phyloP scores from a whole-genome alignment of 73 alveolate genomes.

The Paramecium biaurelia region DNA sequence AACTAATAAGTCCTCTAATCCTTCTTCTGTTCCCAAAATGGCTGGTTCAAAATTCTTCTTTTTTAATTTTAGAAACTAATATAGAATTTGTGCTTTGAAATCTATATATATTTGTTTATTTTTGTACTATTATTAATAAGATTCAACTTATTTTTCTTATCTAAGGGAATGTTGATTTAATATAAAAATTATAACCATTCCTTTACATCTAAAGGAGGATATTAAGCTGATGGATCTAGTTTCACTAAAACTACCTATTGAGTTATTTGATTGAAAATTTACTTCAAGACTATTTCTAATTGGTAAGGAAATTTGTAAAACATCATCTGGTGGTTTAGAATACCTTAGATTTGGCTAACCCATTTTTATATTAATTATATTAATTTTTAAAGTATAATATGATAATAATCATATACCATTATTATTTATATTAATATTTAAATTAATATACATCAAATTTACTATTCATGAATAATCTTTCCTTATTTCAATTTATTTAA shows the following conservation, averaged over 20 bases:
- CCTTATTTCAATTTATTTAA: background rate
- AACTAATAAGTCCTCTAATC: background rate
- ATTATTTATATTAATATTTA: background rate
- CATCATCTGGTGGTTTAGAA: background rate
- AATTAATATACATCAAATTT: background rate
- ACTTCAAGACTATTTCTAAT: background rate
- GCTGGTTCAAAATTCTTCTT: background rate
- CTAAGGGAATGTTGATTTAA: background rate
- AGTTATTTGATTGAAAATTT: background rate
- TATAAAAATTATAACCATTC: background rate
- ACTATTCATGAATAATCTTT: background rate
- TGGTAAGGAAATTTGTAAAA: background rate
- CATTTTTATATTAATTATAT: background rate
- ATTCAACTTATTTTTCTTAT: background rate
- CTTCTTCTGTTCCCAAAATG: constrained; percentile 30
- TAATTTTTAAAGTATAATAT: background rate
- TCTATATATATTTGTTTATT: background rate
- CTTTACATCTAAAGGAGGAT: background rate
- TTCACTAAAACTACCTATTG: background rate
- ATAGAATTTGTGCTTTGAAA: background rate
- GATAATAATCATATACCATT: background rate
- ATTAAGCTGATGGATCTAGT: background rate
- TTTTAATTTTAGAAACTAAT: background rate
- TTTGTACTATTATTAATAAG: background rate
- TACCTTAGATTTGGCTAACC: constrained; percentile 13